Base-by-base conservation (phyloP, 2,329 filamentous ascomycete species). In the Cladobotryum mycophilum region DNA sequence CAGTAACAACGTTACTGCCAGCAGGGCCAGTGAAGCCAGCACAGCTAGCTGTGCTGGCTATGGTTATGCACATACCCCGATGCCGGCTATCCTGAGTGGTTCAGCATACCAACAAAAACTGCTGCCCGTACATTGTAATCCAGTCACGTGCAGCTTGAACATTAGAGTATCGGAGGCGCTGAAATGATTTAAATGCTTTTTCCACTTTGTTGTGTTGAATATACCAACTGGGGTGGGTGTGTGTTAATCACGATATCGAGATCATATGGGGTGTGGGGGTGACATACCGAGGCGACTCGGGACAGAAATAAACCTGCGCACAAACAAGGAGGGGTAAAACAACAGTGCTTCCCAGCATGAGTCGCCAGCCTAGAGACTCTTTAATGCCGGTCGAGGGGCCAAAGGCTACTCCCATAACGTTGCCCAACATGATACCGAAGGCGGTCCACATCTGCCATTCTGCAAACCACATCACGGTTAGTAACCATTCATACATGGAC, bases 261-360 rank as follows among this genome's bases (percentile, higher is more conserved):
- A 30, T 30, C 25, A 30, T 30, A 30, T 30, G 25, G 25, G 3
- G 25, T 30, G 25, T 30, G 25, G 25, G 25, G 25, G 4, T 6
- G 15, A 47, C 47, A n/a, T 50, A 53, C 85, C 35, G 82, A 67
- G 11, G 61, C 59, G 61, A 82, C 57, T 84, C 81, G 1, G 81
- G 81, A 56, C 83, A 87, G 47, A 83, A 68, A 61, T 76, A 88
- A 53, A 87, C 82, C 41, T 78, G 69, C 11, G 76, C 22, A 5
- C 77, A 49, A 1, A 81, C 70, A 4, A 81, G 71, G 2, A 87
- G 64, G 1, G 75, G 70, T 0, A 74, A 70, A 14, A 68, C 62
- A 11, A 82, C 81, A 3, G 82, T 80, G 2, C 80, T 81, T 2
- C 79, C 80, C 7, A 85, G 67, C 62, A 82, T 80, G 5, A 84